Conservation (phyloP, 2,329 filamentous ascomycete genomes). For the Lecanicillium sp. region DNA sequence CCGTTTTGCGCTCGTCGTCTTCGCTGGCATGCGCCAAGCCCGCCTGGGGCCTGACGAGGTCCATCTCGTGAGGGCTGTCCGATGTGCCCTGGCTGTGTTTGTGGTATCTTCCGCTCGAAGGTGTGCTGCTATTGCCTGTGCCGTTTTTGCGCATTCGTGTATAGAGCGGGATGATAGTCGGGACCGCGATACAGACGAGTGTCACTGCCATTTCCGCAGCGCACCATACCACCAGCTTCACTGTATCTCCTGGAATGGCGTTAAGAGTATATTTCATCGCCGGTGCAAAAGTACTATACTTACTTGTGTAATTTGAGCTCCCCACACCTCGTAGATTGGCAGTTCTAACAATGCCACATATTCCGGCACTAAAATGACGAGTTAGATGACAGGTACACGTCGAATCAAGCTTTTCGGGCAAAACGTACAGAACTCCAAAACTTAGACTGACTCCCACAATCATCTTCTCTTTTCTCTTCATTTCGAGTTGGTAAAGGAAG, state of each 20-base stretch:
- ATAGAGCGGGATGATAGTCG: conserved; percentile 7
- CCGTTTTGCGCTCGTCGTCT: too few species aligned
- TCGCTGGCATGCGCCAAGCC: too few species aligned
- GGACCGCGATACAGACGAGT: conserved; percentile 30
- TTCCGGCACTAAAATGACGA: background rate
- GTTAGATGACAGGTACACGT: too few species aligned
- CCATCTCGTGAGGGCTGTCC: too few species aligned
- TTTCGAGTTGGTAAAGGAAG: conserved; percentile 33
- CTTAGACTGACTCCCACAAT: conserved; percentile 32
- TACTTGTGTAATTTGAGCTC: too few species aligned
- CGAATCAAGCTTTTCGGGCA: background rate
- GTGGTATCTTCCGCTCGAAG: too few species aligned
- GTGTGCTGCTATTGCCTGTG: too few species aligned
- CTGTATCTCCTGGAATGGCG: conserved; percentile 21
- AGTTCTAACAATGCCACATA: too few species aligned
- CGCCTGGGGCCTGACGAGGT: too few species aligned
- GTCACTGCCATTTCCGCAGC: conserved; percentile 28
- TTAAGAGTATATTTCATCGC: conserved; percentile 1
- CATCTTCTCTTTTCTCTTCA: conserved; percentile 34
- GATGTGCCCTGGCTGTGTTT: too few species aligned
- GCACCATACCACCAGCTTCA: conserved; percentile 27
- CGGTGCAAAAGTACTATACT: background rate
- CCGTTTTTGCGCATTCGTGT: too few species aligned
- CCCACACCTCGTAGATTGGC: too few species aligned
- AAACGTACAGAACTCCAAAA: conserved; percentile 28